Evolutionary conservation across 768 basidiomycete genomes (phyloP).

Genomic region (Rhodocollybia butyracea): DNA sequence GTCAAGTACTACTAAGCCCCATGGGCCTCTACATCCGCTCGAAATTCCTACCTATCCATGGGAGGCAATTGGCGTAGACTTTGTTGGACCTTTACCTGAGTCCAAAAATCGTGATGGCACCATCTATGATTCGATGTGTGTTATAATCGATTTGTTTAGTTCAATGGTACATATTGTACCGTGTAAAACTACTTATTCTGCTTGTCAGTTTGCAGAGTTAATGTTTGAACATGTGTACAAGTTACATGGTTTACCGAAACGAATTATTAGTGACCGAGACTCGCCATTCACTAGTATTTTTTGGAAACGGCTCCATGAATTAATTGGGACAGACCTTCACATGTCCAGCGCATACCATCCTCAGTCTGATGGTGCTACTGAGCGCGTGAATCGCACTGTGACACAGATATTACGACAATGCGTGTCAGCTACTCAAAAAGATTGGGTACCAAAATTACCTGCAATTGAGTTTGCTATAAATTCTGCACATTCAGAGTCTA

Average conservation of each 20-base stretch:
- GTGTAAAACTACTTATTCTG: conserved; percentile 17
- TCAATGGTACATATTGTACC: conserved; percentile 23
- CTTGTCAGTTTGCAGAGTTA: conserved; percentile 25
- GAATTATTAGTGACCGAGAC: conserved; percentile 24
- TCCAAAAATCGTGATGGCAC: conserved; percentile 12
- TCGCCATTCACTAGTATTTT: conserved; percentile 26
- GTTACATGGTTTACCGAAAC: conserved; percentile 21
- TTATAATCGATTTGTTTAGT: conserved; percentile 20
- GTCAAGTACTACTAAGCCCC: conserved; percentile 7
- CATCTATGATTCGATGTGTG: conserved; percentile 20
- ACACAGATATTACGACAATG: conserved; percentile 20
- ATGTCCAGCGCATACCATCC: conserved; percentile 14
- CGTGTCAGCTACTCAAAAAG: conserved; percentile 19
- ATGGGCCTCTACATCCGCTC: conserved; percentile 5
- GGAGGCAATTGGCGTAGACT: conserved; percentile 17
- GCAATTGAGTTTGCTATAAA: no score
- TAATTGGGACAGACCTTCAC: conserved; percentile 10
- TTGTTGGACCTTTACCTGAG: conserved; percentile 17
- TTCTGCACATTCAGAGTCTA: no score
- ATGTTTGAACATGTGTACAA: conserved; percentile 27
- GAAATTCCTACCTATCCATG: conserved; percentile 9
- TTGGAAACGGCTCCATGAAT: conserved; percentile 11
- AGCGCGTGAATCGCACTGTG: conserved; percentile 18
- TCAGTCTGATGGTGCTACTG: conserved; percentile 1
- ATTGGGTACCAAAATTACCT: no score